phyloP scores from a whole-genome alignment of 768 basidiomycete species.

The Cyclocybe cylindracea region DNA sequence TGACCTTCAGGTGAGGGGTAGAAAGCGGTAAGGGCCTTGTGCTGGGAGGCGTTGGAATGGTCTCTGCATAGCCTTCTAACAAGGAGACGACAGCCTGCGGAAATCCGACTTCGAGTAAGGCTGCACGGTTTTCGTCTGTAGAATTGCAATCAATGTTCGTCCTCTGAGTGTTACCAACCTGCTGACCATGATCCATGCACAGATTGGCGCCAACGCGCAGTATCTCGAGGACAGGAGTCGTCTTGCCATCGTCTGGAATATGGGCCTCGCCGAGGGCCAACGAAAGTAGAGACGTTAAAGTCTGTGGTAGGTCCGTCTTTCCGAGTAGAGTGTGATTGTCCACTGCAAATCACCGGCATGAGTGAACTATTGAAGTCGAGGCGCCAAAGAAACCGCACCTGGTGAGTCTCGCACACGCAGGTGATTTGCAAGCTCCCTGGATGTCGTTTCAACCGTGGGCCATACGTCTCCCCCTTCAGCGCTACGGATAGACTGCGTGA shows the following conservation, averaged over 20 bases:
- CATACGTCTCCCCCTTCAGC: constrained; percentile 41
- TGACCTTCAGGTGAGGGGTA: constrained; percentile 65
- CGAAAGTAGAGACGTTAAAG: constrained; percentile 61
- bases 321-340: constrained; percentile 76
- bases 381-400: constrained; percentile 34
- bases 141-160: background rate
- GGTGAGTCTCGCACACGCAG: constrained; percentile 56
- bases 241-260: constrained; percentile 45
- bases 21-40: constrained; percentile 50
- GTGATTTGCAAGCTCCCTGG: constrained; percentile 61
- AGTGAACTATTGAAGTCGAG: background rate
- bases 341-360: constrained; percentile 38
- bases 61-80: constrained; percentile 67
- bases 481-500: constrained; percentile 28
- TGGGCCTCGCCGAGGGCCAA: constrained; percentile 51
- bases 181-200: constrained; percentile 80
- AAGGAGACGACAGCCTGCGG: constrained; percentile 67
- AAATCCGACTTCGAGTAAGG: constrained; percentile 68
- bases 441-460: constrained; percentile 50
- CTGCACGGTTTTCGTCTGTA: constrained; percentile 74
- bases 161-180: background rate
- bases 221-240: constrained; percentile 61
- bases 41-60: constrained; percentile 33
- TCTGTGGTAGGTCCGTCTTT: constrained; percentile 61
- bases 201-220: constrained; percentile 82